phyloP scores from a whole-genome alignment of 176 grass and related monocot genomes.

The Eragrostis curvula region DNA sequence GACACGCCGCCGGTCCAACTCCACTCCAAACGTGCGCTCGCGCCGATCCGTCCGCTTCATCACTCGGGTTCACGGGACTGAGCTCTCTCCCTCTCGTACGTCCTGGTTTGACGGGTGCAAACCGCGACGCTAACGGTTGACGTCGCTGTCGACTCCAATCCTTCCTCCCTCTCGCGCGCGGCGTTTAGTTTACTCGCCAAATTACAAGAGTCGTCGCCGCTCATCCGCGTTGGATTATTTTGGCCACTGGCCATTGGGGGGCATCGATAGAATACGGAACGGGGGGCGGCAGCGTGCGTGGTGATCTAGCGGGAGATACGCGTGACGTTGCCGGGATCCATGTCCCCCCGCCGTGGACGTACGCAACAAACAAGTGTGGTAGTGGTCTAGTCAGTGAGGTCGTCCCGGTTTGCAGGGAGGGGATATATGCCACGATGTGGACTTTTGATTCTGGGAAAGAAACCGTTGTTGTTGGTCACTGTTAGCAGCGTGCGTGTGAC shows the following conservation, averaged over 20 bases:
- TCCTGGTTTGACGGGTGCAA: not conserved
- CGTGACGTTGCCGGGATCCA: constrained; percentile 34
- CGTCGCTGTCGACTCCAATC: constrained; percentile 28
- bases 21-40: not conserved
- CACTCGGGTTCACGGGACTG: not conserved
- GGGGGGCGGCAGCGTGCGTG: not conserved
- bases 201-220: not conserved
- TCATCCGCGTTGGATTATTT: not conserved
- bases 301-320: constrained; percentile 31
- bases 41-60: not conserved
- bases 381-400: constrained; percentile 3
- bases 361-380: not conserved
- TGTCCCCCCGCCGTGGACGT: constrained; percentile 24
- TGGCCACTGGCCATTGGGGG: not conserved
- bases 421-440: not conserved
- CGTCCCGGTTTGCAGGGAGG: constrained; percentile 27
- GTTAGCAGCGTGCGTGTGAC: not conserved
- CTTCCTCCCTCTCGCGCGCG: not conserved
- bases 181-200: constrained; percentile 4
- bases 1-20: constrained; percentile 1
- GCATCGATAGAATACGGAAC: not conserved
- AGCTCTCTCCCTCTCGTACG: not conserved
- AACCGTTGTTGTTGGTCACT: not conserved
- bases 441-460: not conserved
- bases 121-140: not conserved